Conservation (phyloP, 192 early-diverging fungal genomes). For the Phlyctochytrium arcticum region DNA sequence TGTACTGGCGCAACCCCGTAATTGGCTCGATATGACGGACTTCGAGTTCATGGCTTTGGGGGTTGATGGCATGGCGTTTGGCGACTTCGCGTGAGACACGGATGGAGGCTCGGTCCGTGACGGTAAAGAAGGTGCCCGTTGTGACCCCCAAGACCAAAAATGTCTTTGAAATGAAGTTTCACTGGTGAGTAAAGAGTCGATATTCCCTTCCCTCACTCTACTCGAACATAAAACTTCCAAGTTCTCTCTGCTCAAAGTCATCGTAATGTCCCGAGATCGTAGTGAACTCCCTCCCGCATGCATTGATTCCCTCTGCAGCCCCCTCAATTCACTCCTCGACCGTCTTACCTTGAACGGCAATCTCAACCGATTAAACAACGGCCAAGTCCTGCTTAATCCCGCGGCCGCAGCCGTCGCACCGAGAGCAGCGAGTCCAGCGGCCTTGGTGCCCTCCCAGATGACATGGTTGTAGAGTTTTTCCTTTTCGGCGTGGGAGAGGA, state of each 20-base stretch:
- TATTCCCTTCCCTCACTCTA: too few relatives aligned
- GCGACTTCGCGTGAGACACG: constrained; percentile 6
- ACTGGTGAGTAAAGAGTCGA: too few relatives aligned
- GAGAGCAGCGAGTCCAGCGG: background rate
- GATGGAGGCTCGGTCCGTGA: constrained; percentile 15
- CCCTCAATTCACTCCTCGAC: background rate
- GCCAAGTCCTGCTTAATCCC: background rate
- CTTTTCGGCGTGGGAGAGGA: constrained; percentile 12
- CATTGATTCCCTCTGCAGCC: too few relatives aligned
- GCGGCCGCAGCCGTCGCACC: background rate
- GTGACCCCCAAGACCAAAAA: constrained; percentile 7
- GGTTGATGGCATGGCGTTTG: background rate
- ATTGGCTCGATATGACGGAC: background rate
- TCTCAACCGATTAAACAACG: background rate
- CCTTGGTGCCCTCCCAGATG: constrained; percentile 19
- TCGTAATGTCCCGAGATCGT: too few relatives aligned
- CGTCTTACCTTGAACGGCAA: constrained; percentile 21
- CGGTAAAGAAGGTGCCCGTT: constrained; percentile 29
- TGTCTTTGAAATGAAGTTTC: background rate
- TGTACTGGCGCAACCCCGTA: constrained; percentile 2
- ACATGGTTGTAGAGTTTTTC: constrained; percentile 20
- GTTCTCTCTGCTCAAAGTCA: too few relatives aligned
- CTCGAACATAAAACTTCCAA: background rate
- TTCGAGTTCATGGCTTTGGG: background rate
- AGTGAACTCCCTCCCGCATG: too few relatives aligned